Evolutionary conservation across 176 grass and related monocot genomes (phyloP).

Genomic region (Oryza glaberrima): DNA sequence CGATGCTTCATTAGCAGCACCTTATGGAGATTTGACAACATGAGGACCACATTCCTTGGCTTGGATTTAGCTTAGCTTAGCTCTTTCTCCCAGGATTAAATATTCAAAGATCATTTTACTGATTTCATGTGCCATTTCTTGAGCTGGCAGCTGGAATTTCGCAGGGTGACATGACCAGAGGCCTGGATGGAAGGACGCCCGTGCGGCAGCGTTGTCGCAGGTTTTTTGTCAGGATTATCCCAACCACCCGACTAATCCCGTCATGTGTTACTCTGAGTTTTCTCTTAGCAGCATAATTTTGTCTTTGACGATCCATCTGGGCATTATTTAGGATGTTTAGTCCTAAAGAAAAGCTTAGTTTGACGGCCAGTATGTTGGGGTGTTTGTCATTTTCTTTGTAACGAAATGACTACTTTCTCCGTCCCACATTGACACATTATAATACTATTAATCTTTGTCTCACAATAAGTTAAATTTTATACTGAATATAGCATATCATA

Average conservation of each 20-base stretch:
- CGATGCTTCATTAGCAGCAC: constrained; percentile 22
- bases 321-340: neutral
- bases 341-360: neutral
- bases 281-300: constrained; percentile 41
- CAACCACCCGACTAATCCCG: constrained; percentile 45
- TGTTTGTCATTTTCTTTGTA: constrained; percentile 39
- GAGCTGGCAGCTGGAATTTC: neutral
- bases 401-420: constrained; percentile 23
- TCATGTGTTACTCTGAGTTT: neutral
- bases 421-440: too few relatives aligned
- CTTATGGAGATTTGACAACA: constrained; percentile 27
- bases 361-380: neutral
- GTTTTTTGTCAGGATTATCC: constrained; percentile 52
- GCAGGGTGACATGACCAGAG: neutral
- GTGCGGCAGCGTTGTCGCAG: constrained; percentile 37
- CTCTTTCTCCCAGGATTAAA: neutral
- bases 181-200: neutral
- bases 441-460: too few relatives aligned
- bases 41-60: constrained; percentile 6
- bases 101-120: neutral
- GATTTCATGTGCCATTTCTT: neutral
- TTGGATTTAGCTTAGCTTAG: neutral
- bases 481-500: too few relatives aligned
- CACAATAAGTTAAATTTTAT: too few relatives aligned
- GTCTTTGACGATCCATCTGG: constrained; percentile 35